Evolutionary conservation across 371 early-diverging fungal species (phyloP).

Genomic region (Conidiobolus incongruus): DNA sequence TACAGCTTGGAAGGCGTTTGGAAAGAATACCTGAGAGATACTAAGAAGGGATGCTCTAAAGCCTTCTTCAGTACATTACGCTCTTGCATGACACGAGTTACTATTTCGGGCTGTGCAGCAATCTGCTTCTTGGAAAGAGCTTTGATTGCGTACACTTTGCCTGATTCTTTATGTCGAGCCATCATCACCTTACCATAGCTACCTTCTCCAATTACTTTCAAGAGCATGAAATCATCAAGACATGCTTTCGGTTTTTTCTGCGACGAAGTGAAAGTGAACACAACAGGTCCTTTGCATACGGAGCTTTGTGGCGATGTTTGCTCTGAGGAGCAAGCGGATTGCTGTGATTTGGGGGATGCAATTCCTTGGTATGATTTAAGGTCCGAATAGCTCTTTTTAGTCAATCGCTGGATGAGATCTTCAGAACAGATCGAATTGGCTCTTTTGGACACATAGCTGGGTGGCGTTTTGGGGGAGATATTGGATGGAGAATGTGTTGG

Average conservation of each 20-base stretch:
- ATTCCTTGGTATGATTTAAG: neutral
- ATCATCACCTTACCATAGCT: slow-evolving; percentile 67
- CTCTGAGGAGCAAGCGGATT: neutral
- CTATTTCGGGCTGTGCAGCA: slow-evolving; percentile 31
- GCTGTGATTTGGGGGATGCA: neutral
- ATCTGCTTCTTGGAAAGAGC: slow-evolving; percentile 45
- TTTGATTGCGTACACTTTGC: slow-evolving; percentile 66
- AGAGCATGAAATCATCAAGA: too few relatives aligned
- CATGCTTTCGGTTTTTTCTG: too few relatives aligned
- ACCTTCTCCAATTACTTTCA: slow-evolving; percentile 70
- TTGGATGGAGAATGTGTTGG: neutral
- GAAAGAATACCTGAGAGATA: slow-evolving; percentile 36
- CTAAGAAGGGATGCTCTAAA: slow-evolving; percentile 30
- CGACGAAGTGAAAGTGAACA: slow-evolving; percentile 41
- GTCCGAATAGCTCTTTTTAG: neutral
- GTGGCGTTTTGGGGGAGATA: neutral
- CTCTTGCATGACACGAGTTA: slow-evolving; percentile 46
- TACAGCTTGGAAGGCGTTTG: slow-evolving; percentile 36
- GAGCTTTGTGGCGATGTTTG: neutral
- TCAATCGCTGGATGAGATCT: neutral
- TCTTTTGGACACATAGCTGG: neutral
- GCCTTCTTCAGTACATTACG: slow-evolving; percentile 42
- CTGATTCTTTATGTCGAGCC: slow-evolving; percentile 47
- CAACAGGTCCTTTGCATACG: slow-evolving; percentile 27
- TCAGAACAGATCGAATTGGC: neutral